phyloP scores from a whole-genome alignment of 139 green algal species.

The Chlamydomonas schloesseri region DNA sequence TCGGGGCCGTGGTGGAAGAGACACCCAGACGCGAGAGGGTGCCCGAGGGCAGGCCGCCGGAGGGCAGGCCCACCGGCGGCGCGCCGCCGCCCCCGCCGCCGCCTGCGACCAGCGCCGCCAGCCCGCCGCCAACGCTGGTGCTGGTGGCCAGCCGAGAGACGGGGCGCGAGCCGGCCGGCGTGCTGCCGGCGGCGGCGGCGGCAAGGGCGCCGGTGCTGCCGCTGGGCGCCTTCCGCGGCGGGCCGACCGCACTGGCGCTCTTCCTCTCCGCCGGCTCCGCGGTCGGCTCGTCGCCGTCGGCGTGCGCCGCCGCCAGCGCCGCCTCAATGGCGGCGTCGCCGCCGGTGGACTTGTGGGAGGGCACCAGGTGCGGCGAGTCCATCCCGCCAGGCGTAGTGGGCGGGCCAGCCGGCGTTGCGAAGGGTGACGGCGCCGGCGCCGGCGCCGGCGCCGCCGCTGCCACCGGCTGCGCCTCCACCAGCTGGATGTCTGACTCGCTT shows the following conservation, averaged over 20 bases:
- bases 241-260: neutral
- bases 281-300: neutral
- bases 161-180: neutral
- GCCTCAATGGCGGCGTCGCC: constrained; percentile 15
- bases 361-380: too few relatives aligned
- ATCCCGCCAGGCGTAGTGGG: too few relatives aligned
- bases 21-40: too few relatives aligned
- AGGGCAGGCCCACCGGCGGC: neutral
- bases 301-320: neutral
- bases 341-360: neutral
- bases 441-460: neutral
- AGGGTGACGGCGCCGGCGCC: neutral
- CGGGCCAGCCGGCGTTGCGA: neutral
- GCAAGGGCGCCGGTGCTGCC: too few relatives aligned
- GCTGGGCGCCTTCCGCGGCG: too few relatives aligned
- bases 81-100: too few relatives aligned
- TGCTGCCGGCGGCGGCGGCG: too few relatives aligned
- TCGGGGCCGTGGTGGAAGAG: neutral
- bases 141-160: neutral
- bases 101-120: neutral
- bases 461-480: too few relatives aligned
- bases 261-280: neutral
- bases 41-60: too few relatives aligned
- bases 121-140: neutral
- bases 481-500: too few relatives aligned